Evolutionary conservation across 2,329 filamentous ascomycete species (phyloP).

Genomic region (Diaporthe velutina): DNA sequence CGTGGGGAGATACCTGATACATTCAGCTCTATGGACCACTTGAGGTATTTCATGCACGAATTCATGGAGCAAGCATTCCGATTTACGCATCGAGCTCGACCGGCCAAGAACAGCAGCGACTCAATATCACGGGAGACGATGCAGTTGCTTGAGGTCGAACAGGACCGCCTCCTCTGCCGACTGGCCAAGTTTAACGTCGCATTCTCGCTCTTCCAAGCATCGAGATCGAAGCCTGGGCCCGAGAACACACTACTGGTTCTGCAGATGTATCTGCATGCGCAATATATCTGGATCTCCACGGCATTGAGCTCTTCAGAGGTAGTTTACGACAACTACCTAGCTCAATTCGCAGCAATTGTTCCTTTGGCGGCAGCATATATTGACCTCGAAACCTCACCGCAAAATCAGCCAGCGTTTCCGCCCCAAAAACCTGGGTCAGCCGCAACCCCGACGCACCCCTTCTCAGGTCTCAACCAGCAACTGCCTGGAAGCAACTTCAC

Average conservation of each 20-base stretch:
- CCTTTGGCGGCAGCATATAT: constrained; percentile 48
- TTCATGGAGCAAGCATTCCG: constrained; percentile 55
- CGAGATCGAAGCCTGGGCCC: constrained; percentile 42
- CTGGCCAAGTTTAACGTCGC: constrained; percentile 48
- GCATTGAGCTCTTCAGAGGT: constrained; percentile 47
- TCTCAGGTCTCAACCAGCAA: constrained; percentile 25
- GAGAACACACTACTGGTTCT: constrained; percentile 46
- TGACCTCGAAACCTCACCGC: constrained; percentile 34
- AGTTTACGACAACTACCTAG: constrained; percentile 49
- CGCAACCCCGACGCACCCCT: constrained; percentile 38
- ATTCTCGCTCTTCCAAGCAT: constrained; percentile 47
- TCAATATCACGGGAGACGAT: constrained; percentile 44
- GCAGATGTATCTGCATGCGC: constrained; percentile 50
- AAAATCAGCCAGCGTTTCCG: constrained; percentile 5
- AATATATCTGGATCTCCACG: constrained; percentile 50
- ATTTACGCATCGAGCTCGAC: constrained; percentile 49
- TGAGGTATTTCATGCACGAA: constrained; percentile 52
- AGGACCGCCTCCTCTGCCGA: constrained; percentile 50
- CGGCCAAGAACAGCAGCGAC: constrained; percentile 45
- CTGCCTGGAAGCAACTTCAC: constrained; percentile 46
- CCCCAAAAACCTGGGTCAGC: constrained; percentile 2
- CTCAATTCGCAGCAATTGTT: constrained; percentile 52
- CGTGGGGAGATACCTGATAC: constrained; percentile 48
- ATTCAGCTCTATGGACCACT: constrained; percentile 50
- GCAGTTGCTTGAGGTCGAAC: constrained; percentile 47